phyloP scores from a whole-genome alignment of 2,329 filamentous ascomycete species.

The Xylaria sp. region DNA sequence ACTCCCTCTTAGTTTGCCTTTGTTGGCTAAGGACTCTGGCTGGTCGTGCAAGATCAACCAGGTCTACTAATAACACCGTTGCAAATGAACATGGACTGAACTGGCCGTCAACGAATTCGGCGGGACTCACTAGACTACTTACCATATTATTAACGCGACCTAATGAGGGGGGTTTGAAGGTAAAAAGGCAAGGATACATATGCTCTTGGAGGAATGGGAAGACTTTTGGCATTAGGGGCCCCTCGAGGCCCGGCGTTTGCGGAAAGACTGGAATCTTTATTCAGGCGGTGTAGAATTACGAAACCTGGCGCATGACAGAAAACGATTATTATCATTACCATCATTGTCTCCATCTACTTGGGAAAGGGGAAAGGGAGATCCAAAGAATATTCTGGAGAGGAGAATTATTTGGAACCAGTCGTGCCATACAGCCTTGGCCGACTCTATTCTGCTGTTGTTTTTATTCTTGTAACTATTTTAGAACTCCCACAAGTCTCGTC shows the following conservation, averaged over 20 bases:
- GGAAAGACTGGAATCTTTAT: conserved; percentile 14
- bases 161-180: conserved; percentile 27
- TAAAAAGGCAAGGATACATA: conserved; percentile 12
- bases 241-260: conserved; percentile 21
- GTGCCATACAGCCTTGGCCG: not conserved
- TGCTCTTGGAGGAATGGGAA: conserved; percentile 6
- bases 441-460: not conserved
- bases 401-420: not conserved
- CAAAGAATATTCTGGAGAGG: not conserved
- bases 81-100: conserved; percentile 1
- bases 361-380: not conserved
- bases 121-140: conserved; percentile 11
- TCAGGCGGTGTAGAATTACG: conserved; percentile 18
- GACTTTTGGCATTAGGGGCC: conserved; percentile 11
- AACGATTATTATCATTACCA: not conserved
- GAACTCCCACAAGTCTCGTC: no score
- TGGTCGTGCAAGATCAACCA: conserved; percentile 89
- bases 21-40: conserved; percentile 80
- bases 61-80: conserved; percentile 57
- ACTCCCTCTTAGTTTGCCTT: conserved; percentile 69
- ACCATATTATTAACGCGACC: conserved; percentile 16
- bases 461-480: not conserved
- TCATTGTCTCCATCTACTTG: not conserved
- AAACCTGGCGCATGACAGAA: conserved; percentile 15
- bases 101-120: conserved; percentile 2